Conservation (phyloP, 257 asterid genomes). For the Nicotiana knightiana region DNA sequence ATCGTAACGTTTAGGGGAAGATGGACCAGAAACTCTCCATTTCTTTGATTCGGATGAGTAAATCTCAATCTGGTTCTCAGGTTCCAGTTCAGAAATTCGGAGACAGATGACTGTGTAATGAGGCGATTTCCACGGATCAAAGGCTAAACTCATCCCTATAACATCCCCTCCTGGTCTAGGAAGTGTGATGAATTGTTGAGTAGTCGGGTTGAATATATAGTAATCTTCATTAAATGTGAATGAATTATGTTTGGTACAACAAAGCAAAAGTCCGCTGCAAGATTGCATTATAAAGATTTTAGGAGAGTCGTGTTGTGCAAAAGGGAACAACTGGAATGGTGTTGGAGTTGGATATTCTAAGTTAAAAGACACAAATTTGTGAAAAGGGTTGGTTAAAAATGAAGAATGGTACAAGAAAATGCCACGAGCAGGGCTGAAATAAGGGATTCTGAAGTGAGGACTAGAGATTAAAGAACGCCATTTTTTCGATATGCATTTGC, state of each 20-base stretch:
- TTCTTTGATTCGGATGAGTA: constrained; percentile 29
- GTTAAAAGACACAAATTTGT: background rate
- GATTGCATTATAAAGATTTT: background rate
- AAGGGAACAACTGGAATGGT: background rate
- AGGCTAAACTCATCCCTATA: background rate
- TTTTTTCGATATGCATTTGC: background rate
- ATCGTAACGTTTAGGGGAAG: background rate
- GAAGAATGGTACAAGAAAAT: background rate
- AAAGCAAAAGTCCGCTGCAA: background rate
- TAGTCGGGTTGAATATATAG: background rate
- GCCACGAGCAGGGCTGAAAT: background rate
- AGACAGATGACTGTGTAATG: constrained; percentile 28
- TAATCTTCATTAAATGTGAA: background rate
- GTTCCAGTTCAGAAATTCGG: constrained; percentile 2
- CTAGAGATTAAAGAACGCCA: background rate
- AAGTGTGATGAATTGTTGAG: constrained; percentile 4
- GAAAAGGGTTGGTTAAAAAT: background rate
- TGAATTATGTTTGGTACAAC: background rate
- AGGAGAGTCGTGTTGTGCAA: background rate
- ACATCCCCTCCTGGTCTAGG: background rate
- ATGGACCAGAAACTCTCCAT: constrained; percentile 28
- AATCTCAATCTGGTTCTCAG: constrained; percentile 11
- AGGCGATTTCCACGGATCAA: constrained; percentile 1
- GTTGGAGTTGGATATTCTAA: background rate
- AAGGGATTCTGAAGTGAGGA: background rate